Percentiles rank a stretch among this genome's conserved stretches.
phyloP scores from a whole-genome alignment of 345 rosid species.

The Eucalyptus pumila region DNA sequence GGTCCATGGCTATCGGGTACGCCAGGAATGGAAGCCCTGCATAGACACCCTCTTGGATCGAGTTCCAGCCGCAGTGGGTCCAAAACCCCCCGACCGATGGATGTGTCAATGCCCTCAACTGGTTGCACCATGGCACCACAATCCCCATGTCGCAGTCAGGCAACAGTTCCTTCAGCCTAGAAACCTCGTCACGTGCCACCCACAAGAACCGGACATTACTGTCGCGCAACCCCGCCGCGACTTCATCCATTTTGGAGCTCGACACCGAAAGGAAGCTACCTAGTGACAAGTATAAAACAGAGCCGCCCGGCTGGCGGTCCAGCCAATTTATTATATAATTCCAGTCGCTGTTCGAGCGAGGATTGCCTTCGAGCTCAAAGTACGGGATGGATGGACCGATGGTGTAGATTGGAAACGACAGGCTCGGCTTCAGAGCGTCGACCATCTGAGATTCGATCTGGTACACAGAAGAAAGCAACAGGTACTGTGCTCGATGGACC shows the following conservation, averaged over 20 bases:
- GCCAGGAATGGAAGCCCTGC: slow-evolving; percentile 34
- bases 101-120: slow-evolving; percentile 19
- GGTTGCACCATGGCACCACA: slow-evolving; percentile 32
- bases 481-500: not conserved
- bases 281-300: slow-evolving; percentile 21
- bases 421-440: not conserved
- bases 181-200: not conserved
- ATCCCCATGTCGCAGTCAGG: not conserved
- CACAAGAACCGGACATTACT: slow-evolving; percentile 22
- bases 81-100: slow-evolving; percentile 24
- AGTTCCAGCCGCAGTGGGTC: slow-evolving; percentile 38
- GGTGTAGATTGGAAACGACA: slow-evolving; percentile 4
- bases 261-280: slow-evolving; percentile 29
- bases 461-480: not conserved
- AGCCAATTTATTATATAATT: slow-evolving; percentile 8
- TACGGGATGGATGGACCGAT: slow-evolving; percentile 36
- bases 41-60: slow-evolving; percentile 17
- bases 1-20: slow-evolving; percentile 20
- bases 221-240: slow-evolving; percentile 2
- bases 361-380: not conserved
- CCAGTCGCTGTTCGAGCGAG: not conserved
- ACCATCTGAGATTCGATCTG: not conserved
- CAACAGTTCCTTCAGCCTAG: not conserved
- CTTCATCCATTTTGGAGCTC: slow-evolving; percentile 16
- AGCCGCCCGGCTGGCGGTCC: slow-evolving; percentile 9